Evolutionary conservation across 805 yeast genomes (phyloP), one percentile per base, ranked within the genome.

Genomic region (Yarrowia yakushimensis): DNA sequence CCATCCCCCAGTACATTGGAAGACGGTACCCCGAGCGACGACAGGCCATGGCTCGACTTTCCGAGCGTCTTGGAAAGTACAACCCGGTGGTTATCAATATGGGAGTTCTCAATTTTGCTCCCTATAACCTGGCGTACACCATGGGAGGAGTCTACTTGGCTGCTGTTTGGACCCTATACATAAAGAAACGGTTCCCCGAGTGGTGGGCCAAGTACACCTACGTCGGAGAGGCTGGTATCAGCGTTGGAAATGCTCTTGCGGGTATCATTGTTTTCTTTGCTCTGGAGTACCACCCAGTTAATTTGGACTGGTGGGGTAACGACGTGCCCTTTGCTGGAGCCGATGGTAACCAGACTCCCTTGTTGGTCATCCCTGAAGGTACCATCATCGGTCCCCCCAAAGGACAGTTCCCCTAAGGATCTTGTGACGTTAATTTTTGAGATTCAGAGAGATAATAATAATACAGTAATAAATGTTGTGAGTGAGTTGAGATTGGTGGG

Each of bases 261-360:
- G 81, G 81, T 0, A 68, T 81, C 42, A 57, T 79, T 45, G 75
- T 77, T n/a, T 79, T 80, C 67, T 77, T 79, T 67, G 70, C 77
- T 0, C 77, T 78, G 68, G 69, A 13, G 70, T 67, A 8, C 22
- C 67, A 66, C 8, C n/a, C n/a, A n/a, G n/a, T n/a, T n/a, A n/a
- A n/a, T n/a, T n/a, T 78, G 0, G 63, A 73, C 22, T 81, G 84
- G 83, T 81, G 84, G 84, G 84, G 84, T 1, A 81, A 81, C 52
- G 63, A 57, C 5, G 67, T 66, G 15, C 42, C 64, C 2, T 62
- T 55, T 15, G 64, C 1, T 1, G 60, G 60, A 8, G 60, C 45
- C 0, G 55, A 48, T 13, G 55, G 55, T 15, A 15, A 22, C 4
- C 30, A 10, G 4, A n/a, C 39, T 5, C 55, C 45, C 1, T 22